Evolutionary conservation across 1,284 basidiomycete species (phyloP), one percentile per base, ranked within the genome.

Genomic region (Dichomitus squalens): DNA sequence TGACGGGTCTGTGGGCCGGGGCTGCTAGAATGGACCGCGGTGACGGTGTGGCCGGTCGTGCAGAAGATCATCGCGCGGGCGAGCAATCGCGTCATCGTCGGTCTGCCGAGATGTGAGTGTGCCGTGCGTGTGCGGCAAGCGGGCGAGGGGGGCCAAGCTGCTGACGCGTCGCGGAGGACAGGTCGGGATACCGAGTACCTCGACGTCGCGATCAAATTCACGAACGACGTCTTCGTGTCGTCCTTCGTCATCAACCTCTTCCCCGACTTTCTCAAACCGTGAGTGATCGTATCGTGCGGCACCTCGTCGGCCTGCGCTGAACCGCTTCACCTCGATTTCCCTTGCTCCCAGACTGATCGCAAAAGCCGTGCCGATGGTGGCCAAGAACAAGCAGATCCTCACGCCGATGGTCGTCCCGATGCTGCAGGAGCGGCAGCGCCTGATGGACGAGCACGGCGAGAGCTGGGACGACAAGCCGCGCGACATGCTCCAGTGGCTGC

Each of bases 401-500:
- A 58, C 52, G 56, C 58, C 58, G 27, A 63, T 63, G 58, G 52
- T 63, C 40, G 41, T 60, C 3, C 77, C 76, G 4, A 60, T 77
- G 27, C 73, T 82, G n/a, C 63, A 70, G 34, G 73, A 79, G 47
- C 68, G 79, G 18, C 59, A 76, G 27, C 64, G 68, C 8, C 70
- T 75, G 48, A 71, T 76, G 53, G 65, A 68, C 7, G 57, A 69
- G 44, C 66, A 73, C 43, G 79, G 79, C 0, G 56, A 66, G 16
- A 69, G 75, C 16, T 79, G 74, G 73, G 63, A 69, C 3, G 75
- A 73, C 25, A 76, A 73, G 58, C 75, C 77, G 66, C 64, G 55
- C n/a, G 65, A 68, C 49, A 2, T 65, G 27, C 53, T 68, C 0
- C 62, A 60, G 39, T 66, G 66, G 66, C 53, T 68, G 11, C 61